Conservation (phyloP, 2,329 filamentous ascomycete genomes). For the Ophioceras dolichostomum region DNA sequence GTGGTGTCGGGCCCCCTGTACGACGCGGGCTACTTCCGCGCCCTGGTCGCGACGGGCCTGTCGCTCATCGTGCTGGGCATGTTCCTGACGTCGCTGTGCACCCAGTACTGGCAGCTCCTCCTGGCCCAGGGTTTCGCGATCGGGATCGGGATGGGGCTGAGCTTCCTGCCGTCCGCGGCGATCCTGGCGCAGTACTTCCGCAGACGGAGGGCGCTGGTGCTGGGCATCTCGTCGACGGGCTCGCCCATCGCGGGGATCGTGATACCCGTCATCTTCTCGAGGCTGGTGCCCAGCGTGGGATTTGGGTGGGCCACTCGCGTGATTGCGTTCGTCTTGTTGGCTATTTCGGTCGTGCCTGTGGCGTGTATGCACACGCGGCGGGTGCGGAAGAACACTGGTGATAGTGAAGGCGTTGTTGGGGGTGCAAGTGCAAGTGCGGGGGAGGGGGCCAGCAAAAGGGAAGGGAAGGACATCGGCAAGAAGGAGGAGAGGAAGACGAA, state of each 20-base stretch:
- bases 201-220: slow-evolving; percentile 17
- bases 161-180: slow-evolving; percentile 21
- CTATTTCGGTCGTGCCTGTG: slow-evolving; percentile 21
- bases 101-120: slow-evolving; percentile 28
- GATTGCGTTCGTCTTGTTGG: slow-evolving; percentile 38
- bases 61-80: slow-evolving; percentile 24
- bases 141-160: slow-evolving; percentile 22
- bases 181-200: slow-evolving; percentile 28
- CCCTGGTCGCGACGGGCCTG: slow-evolving; percentile 21
- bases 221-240: slow-evolving; percentile 19
- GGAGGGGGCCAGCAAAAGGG: background rate
- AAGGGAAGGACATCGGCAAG: background rate
- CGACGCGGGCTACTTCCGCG: slow-evolving; percentile 27
- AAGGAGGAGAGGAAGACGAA: background rate
- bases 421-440: background rate
- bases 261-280: slow-evolving; percentile 30
- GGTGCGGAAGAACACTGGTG: no score
- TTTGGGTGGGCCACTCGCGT: slow-evolving; percentile 28
- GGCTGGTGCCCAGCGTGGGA: slow-evolving; percentile 15
- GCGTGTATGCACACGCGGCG: slow-evolving; percentile 25
- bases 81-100: slow-evolving; percentile 32
- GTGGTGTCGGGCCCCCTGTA: slow-evolving; percentile 26
- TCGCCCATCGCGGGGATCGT: slow-evolving; percentile 28
- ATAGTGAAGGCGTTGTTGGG: no score
- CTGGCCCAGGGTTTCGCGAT: slow-evolving; percentile 25